A percentile compares a stretch with the other conserved stretches of the same genome.
Evolutionary conservation across 2,329 filamentous ascomycete species (phyloP).

Genomic region (Sarocladium oryzae): DNA sequence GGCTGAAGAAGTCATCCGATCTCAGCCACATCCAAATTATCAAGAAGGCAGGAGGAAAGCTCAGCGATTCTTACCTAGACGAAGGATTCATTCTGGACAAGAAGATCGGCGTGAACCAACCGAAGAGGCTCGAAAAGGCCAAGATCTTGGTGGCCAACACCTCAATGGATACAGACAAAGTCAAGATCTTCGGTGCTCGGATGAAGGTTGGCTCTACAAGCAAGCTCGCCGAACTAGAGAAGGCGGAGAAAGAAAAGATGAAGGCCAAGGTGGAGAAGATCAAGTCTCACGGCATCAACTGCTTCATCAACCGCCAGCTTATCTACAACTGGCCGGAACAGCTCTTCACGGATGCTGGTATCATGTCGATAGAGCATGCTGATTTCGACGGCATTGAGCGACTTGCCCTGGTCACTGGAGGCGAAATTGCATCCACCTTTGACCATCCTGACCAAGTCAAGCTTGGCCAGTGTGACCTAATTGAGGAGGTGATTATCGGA

Average conservation of each 20-base stretch:
- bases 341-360: conserved; percentile 94
- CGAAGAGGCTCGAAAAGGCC: conserved; percentile 93
- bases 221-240: conserved; percentile 96
- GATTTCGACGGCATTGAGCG: conserved; percentile 98
- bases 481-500: conserved; percentile 97
- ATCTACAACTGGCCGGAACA: conserved; percentile 99
- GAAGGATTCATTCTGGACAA: conserved; percentile 99
- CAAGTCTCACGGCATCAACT: conserved; percentile 98
- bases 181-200: conserved; percentile 97
- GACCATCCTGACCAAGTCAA: conserved; percentile 97
- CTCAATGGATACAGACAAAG: conserved; percentile 98
- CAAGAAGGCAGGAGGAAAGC: conserved; percentile 97
- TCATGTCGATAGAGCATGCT: conserved; percentile 97
- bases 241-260: conserved; percentile 99
- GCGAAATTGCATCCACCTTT: conserved; percentile 95
- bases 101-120: conserved; percentile 98
- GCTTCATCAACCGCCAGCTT: conserved; percentile 97
- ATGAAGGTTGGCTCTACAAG: conserved; percentile 95
- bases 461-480: conserved; percentile 88
- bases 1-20: conserved; percentile 84
- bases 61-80: conserved; percentile 95
- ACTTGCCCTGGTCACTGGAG: conserved; percentile 88
- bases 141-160: conserved; percentile 98
- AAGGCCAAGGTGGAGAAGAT: conserved; percentile 98
- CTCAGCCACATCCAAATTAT: conserved; percentile 98